Base-by-base conservation (phyloP, 2,329 filamentous ascomycete genomes). In the Aspergillus nomiae region DNA sequence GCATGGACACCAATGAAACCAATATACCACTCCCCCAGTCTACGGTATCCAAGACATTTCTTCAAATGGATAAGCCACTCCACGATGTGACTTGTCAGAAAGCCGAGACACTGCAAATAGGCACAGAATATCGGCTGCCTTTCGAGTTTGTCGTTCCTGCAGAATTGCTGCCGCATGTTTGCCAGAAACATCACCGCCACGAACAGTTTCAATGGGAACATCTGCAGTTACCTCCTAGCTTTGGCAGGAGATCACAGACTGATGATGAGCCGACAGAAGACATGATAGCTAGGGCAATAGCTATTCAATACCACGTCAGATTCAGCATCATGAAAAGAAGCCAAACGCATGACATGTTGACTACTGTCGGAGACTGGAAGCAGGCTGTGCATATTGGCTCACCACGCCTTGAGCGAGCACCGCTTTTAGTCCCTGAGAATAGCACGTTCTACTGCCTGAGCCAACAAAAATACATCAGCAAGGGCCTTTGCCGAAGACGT, bases 81-180 rank as follows among this genome's bases (percentile, higher is more conserved):
- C 46, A 61, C 1, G 57, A 30, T 14, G 6, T 41, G 12, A 10
- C 7, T 2, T 54, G 24, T 9, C 16, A 24, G 12, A 12, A 43
- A 19, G 38, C 24, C 2, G 50, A 21, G 0, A 38, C 30, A 1
- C 51, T 69, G 4, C 34, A 63, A 4, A 16, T 56, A 6, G 58
- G 24, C 5, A 34, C 48, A 28, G 38, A 43, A 12, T 56, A 66
- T 21, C 24, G 14, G 24, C 50, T 69, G 3, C 62, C 62, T 11
- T 69, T 69, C 48, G 58, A 63, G 3, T 69, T 70, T 38, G 34
- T 66, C 11, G 61, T 69, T 2, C 63, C 67, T n/a, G n/a, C 46
- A 19, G 45, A 65, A 36, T 38, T 70, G 11, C 63, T 64, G 8
- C 59, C 59, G 14, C 60, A 68, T n/a, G 51, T 63, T 21, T 69